These are phyloP conservation scores for Bipolaris victoriae DNA, from an alignment of 2,329 filamentous ascomycete genomes.

Conservation along the genomic window DNA sequence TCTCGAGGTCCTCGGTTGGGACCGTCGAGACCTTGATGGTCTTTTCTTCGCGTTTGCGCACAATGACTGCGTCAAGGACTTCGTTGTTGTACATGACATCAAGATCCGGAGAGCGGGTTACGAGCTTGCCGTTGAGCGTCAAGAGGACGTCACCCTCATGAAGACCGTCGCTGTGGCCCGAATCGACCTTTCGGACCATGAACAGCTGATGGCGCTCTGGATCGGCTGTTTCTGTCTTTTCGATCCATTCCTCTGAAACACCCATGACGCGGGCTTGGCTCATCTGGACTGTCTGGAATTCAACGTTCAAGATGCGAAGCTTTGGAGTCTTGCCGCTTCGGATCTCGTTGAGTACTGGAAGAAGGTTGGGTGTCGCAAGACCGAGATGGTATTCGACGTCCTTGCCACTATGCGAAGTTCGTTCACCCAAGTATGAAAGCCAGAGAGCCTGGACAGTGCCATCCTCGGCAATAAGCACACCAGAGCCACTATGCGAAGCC, in stretches of 20 bases:
- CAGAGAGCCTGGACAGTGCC: constrained; percentile 94
- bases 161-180: constrained; percentile 67
- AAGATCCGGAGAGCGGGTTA: constrained; percentile 90
- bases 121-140: constrained; percentile 86
- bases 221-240: constrained; percentile 85
- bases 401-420: constrained; percentile 75
- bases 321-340: constrained; percentile 79
- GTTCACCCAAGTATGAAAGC: constrained; percentile 95
- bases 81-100: constrained; percentile 96
- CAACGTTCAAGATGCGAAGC: constrained; percentile 88
- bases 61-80: constrained; percentile 79
- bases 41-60: constrained; percentile 83
- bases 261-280: constrained; percentile 97
- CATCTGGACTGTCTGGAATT: constrained; percentile 96
- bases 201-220: constrained; percentile 94
- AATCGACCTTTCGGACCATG: constrained; percentile 92
- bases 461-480: constrained; percentile 86
- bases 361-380: constrained; percentile 82
- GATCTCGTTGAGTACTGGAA: constrained; percentile 88
- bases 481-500: constrained; percentile 89
- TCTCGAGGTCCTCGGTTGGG: constrained; percentile 88
- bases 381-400: constrained; percentile 98
- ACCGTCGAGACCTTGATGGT: constrained; percentile 81
- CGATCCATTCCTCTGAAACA: constrained; percentile 93
- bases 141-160: constrained; percentile 92